Evolutionary conservation across 106 monocot genomes (phyloP), one percentile per base, ranked within the genome.

Genomic region (Dendrobium officinale): DNA sequence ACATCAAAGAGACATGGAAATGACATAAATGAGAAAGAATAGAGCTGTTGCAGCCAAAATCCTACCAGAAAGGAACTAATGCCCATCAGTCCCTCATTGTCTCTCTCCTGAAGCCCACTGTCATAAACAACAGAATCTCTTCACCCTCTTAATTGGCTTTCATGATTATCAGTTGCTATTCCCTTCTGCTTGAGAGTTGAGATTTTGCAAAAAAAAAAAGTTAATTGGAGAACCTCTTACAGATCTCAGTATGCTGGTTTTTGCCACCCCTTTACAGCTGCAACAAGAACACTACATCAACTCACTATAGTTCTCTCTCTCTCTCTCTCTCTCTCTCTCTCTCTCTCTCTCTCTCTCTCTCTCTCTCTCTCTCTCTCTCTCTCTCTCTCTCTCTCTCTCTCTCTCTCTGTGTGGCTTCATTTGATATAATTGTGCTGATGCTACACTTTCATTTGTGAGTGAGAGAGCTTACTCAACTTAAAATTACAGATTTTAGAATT

Each of bases 41-140:
- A 22, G 20, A 17, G 16, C 20, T 66, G 16, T 3, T 20, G 16
- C 66, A 66, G 20, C 66, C 66, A 66, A 19, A 15, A 15, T 22
- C 66, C 66, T 20, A 66, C 66, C 66, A 66, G 20, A 72, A 72
- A 37, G 72, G 72, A 72, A 72, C 72, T 72, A 72, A 72, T 72
- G 72, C 72, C 72, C 72, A 72, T 72, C 72, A 72, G 33, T 72
- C 72, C 3, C 72, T 16, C 73, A 3, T 17, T 73, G 17, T 73
- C 73, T 73, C 73, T 24, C 73, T 73, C 5, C 15, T 18, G 41
- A 37, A 73, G 41, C 73, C 45, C 73, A 73, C 37, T 73, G 41
- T 17, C 73, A 73, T 73, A 73, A 73, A 73, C 73, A 41, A 40
- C 11, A 42, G 73, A 73, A 41, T 73, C 73, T 73, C 73, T 73